A percentile compares a stretch with the other conserved stretches of the same genome.
Conservation (phyloP, 2,329 filamentous ascomycete genomes). For the Colletotrichum acutatum region DNA sequence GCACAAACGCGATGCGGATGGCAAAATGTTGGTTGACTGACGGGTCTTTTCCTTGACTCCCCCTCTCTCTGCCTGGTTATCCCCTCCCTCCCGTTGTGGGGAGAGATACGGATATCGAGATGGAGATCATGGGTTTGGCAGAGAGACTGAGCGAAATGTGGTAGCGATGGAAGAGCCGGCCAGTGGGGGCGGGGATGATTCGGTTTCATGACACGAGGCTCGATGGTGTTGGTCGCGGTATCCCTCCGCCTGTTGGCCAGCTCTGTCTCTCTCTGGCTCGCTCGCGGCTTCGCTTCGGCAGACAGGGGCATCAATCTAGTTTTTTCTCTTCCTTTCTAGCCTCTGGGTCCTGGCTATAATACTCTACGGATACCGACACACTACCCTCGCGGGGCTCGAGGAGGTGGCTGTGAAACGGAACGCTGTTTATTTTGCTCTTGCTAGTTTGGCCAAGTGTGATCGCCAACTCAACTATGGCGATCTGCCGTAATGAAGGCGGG, state of each 20-base stretch:
- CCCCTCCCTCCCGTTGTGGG: neutral
- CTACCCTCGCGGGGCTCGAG: slow-evolving; percentile 1
- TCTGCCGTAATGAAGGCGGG: slow-evolving; percentile 16
- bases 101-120: neutral
- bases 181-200: slow-evolving; percentile 19
- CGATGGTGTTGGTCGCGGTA: slow-evolving; percentile 6
- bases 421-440: neutral
- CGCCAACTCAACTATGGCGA: slow-evolving; percentile 11
- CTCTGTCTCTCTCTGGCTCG: neutral
- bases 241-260: neutral
- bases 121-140: neutral
- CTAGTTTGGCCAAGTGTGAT: slow-evolving; percentile 9
- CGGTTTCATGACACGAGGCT: slow-evolving; percentile 27
- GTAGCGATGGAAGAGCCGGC: neutral
- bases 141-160: neutral
- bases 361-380: too few species aligned
- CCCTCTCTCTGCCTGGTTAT: neutral
- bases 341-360: neutral
- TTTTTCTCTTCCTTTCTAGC: neutral
- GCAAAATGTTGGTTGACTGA: neutral
- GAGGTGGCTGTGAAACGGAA: slow-evolving; percentile 25
- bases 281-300: neutral
- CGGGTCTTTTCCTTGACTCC: neutral
- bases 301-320: neutral
- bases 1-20: neutral